These are phyloP conservation scores for Pseudonitzschia multiseries DNA, from an alignment of 108 stramenopile species.

Conservation along the genomic window DNA sequence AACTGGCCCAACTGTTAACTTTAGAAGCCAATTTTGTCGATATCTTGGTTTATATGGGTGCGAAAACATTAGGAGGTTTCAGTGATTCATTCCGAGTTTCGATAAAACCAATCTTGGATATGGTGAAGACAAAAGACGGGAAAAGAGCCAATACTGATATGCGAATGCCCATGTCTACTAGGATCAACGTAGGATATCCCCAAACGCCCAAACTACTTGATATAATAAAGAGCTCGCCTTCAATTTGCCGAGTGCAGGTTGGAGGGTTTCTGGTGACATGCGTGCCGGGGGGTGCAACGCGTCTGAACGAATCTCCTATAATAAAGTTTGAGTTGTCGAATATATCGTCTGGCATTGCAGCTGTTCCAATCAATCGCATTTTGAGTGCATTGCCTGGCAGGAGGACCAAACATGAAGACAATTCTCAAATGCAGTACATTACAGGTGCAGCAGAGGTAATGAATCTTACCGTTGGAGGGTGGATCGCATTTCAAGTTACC, in stretches of 20 bases:
- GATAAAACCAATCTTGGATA: constrained; percentile 44
- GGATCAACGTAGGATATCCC: background rate
- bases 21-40: constrained; percentile 50
- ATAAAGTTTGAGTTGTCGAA: constrained; percentile 41
- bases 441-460: constrained; percentile 14
- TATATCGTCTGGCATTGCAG: constrained; percentile 41
- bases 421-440: constrained; percentile 19
- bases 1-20: constrained; percentile 43
- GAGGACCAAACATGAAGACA: background rate
- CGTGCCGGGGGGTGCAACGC: constrained; percentile 64
- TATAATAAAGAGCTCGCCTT: constrained; percentile 33
- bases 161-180: background rate
- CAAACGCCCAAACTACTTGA: background rate
- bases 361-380: constrained; percentile 28
- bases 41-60: constrained; percentile 46
- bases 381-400: background rate
- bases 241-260: constrained; percentile 36
- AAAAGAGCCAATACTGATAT: constrained; percentile 16
- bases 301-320: constrained; percentile 54
- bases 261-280: constrained; percentile 52
- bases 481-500: constrained; percentile 45
- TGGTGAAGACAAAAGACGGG: constrained; percentile 26
- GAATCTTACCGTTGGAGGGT: constrained; percentile 36
- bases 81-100: constrained; percentile 47
- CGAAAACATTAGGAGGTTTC: constrained; percentile 50